These are phyloP conservation scores for Parietichytrium sp. DNA, from an alignment of 108 stramenopile genomes.

Conservation along the genomic window DNA sequence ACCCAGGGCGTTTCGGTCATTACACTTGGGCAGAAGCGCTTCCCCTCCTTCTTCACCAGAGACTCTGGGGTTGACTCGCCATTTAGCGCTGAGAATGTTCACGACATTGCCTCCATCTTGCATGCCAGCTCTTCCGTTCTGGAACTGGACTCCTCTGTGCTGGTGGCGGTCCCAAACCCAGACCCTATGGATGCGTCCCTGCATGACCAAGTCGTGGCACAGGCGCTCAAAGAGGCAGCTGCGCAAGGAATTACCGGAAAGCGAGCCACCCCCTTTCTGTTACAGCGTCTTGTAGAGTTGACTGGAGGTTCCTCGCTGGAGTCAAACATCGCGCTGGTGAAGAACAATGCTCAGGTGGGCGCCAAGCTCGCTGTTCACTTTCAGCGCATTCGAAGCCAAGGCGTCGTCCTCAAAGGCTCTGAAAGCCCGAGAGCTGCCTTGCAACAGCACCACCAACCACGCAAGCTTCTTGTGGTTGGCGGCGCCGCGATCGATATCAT, in stretches of 20 bases:
- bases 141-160: conserved; percentile 71
- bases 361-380: conserved; percentile 81
- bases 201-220: conserved; percentile 78
- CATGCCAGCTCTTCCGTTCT: conserved; percentile 57
- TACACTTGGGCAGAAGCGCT: conserved; percentile 73
- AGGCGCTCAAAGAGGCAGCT: conserved; percentile 69
- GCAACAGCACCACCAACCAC: neutral
- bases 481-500: conserved; percentile 75
- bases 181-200: conserved; percentile 73
- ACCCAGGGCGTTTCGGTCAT: conserved; percentile 84
- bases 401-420: neutral
- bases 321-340: conserved; percentile 84
- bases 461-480: conserved; percentile 69
- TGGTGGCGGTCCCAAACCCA: conserved; percentile 90
- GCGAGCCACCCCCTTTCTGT: conserved; percentile 88
- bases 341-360: conserved; percentile 81
- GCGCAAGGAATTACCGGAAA: conserved; percentile 63
- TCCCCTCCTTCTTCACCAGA: conserved; percentile 94
- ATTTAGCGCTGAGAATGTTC: neutral
- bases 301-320: conserved; percentile 59
- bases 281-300: conserved; percentile 59
- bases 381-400: neutral
- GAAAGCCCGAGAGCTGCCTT: neutral
- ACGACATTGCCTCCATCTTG: conserved; percentile 71
- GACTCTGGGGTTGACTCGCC: neutral